Percentiles rank a stretch among this genome's conserved stretches.
These are phyloP conservation scores for Allantophomopsis lycopodina DNA, from an alignment of 2,329 filamentous ascomycete species.

Conservation along the genomic window DNA sequence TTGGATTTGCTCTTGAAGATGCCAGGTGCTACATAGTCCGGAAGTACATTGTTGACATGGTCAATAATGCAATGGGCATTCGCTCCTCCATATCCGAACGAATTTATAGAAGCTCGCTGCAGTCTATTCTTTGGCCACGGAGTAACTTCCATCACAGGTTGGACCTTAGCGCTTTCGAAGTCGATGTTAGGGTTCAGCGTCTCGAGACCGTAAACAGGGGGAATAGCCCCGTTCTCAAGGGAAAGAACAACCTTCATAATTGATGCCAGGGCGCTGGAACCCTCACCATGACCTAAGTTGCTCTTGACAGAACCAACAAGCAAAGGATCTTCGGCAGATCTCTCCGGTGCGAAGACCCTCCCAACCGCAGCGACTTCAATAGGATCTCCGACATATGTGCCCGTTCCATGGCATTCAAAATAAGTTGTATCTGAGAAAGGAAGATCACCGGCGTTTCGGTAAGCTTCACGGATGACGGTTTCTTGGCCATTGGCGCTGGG, in stretches of 20 bases:
- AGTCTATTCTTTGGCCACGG: too few relatives aligned
- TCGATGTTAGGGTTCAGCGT: constrained; percentile 20
- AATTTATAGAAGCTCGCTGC: constrained; percentile 5
- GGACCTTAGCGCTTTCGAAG: too few relatives aligned
- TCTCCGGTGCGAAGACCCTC: constrained; percentile 4
- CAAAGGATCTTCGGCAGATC: too few relatives aligned
- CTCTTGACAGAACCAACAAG: constrained; percentile 12
- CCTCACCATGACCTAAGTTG: constrained; percentile 29
- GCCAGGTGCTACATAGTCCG: too few relatives aligned
- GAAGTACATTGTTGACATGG: too few relatives aligned
- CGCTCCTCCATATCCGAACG: constrained; percentile 28
- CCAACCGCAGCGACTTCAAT: constrained; percentile 8
- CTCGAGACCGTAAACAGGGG: constrained; percentile 12
- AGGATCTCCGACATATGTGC: constrained; percentile 1
- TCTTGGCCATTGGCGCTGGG: constrained; percentile 31
- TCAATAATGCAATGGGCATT: too few relatives aligned
- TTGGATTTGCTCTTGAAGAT: too few relatives aligned
- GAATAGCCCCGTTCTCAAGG: constrained; percentile 11
- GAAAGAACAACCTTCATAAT: constrained; percentile 29
- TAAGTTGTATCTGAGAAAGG: constrained; percentile 15
- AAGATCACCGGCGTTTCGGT: constrained; percentile 1
- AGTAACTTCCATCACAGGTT: too few relatives aligned
- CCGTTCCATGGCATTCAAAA: constrained; percentile 19
- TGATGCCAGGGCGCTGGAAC: constrained; percentile 24
- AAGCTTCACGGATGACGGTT: constrained; percentile 21